These are phyloP conservation scores for Acanthamoeba lenticulata DNA, from an alignment of 208 protist genomes.

Conservation along the genomic window DNA sequence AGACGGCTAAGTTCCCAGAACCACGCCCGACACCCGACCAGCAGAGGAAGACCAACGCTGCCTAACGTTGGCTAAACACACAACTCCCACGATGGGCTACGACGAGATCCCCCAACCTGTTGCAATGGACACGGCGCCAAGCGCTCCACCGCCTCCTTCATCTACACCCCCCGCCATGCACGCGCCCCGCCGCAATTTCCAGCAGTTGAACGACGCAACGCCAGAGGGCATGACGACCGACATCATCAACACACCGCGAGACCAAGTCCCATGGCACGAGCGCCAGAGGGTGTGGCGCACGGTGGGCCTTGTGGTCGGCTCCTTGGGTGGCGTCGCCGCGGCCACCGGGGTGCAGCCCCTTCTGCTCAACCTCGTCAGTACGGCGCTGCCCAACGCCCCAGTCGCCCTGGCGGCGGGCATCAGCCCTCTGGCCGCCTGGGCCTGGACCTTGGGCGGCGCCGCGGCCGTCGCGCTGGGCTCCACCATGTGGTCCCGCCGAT, in stretches of 20 bases:
- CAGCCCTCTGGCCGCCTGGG: neutral
- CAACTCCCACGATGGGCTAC: no score
- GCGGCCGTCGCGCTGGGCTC: neutral
- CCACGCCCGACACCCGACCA: no score
- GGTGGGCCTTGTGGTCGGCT: neutral
- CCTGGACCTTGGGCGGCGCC: neutral
- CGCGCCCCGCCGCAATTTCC: no score
- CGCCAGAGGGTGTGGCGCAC: neutral
- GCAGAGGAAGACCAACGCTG: no score
- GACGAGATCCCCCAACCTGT: no score
- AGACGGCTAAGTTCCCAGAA: no score
- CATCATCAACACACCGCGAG: neutral
- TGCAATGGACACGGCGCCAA: no score
- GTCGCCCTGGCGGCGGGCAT: neutral
- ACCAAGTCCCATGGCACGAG: neutral
- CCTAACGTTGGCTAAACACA: neutral
- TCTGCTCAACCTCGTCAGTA: neutral
- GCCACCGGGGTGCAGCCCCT: neutral
- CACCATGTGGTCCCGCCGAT: neutral
- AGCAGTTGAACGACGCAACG: neutral
- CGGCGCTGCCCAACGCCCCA: neutral
- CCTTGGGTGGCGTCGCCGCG: neutral
- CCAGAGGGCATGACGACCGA: neutral
- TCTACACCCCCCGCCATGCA: no score
- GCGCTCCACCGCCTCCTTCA: no score